Evolutionary conservation across 176 grass and related monocot genomes (phyloP), one percentile per base, ranked within the genome.

Genomic region (Ensete ventricosum): DNA sequence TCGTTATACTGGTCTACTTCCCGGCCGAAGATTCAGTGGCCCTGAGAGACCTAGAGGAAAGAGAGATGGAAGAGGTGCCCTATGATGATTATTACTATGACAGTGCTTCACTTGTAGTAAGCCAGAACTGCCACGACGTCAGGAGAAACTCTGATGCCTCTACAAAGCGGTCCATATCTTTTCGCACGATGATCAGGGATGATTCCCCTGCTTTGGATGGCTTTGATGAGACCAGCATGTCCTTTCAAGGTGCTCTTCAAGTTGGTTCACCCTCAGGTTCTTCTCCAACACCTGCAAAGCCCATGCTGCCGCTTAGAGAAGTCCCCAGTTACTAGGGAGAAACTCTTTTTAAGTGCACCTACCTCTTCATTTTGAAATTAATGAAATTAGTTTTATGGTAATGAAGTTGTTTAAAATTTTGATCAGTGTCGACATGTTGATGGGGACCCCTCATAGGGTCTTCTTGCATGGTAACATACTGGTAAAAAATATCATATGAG

Each of bases 81-180:
- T 98, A 91, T 80, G 94, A 98, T 73, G 94, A 98, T 70, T 98
- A 71, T 52, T 71, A 93, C 59, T 87, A 88, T 55, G 94, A 96
- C 27, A 81, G 80, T 25, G 64, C 77, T 0, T 93, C 88, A 55
- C 85, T 93, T 20, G 58, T 91, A 72, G 76, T 79, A 51, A 93
- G 93, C 76, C 90, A 90, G 74, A 88, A 85, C 71, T 81, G 81
- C 54, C 82, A 69, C 50, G 94, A 91, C 76, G 73, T 87, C 20
- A 84, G 90, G 69, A 85, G 90, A 50, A 97, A 88, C 74, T 92
- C 90, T 29, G 94, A 98, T 71, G 88, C 94, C 24, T 90, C 90
- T 69, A 91, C 90, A 51, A 98, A 98, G 84, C 79, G 80, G 51
- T 98, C 94, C 59, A 89, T 98, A 87, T 98, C 94, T 10, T 98